These are phyloP conservation scores for Ustilago loliicola DNA, from an alignment of 1,284 basidiomycete species.

Conservation along the genomic window DNA sequence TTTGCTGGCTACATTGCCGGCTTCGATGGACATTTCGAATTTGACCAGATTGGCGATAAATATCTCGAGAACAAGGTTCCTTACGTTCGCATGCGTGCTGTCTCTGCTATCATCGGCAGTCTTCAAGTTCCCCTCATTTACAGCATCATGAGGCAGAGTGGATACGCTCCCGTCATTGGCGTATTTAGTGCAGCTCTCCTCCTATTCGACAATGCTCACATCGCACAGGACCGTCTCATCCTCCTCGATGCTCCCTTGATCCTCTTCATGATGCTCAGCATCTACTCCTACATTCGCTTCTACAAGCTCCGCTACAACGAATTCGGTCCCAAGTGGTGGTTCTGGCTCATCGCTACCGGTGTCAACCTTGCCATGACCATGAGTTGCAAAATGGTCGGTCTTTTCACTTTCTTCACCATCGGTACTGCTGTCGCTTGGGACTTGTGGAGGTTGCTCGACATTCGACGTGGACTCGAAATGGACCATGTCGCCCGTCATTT, in stretches of 20 bases:
- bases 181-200: slow-evolving; percentile 88
- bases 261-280: slow-evolving; percentile 93
- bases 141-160: slow-evolving; percentile 96
- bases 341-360: slow-evolving; percentile 91
- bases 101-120: slow-evolving; percentile 90
- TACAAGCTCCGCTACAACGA: slow-evolving; percentile 87
- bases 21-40: slow-evolving; percentile 92
- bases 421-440: slow-evolving; percentile 92
- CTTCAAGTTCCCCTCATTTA: slow-evolving; percentile 92
- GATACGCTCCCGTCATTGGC: slow-evolving; percentile 89
- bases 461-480: slow-evolving; percentile 78
- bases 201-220: slow-evolving; percentile 96
- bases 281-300: slow-evolving; percentile 96
- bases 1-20: slow-evolving; percentile 95
- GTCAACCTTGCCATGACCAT: slow-evolving; percentile 93
- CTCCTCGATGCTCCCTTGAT: slow-evolving; percentile 93
- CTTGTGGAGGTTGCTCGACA: slow-evolving; percentile 93
- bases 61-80: slow-evolving; percentile 90
- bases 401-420: slow-evolving; percentile 89
- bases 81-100: slow-evolving; percentile 90
- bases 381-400: slow-evolving; percentile 97
- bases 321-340: slow-evolving; percentile 80
- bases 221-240: slow-evolving; percentile 94
- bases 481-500: slow-evolving; percentile 92
- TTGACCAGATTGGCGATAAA: slow-evolving; percentile 94